Conservation (phyloP, 116 monocot genomes). For the Dioscorea cayenensis region DNA sequence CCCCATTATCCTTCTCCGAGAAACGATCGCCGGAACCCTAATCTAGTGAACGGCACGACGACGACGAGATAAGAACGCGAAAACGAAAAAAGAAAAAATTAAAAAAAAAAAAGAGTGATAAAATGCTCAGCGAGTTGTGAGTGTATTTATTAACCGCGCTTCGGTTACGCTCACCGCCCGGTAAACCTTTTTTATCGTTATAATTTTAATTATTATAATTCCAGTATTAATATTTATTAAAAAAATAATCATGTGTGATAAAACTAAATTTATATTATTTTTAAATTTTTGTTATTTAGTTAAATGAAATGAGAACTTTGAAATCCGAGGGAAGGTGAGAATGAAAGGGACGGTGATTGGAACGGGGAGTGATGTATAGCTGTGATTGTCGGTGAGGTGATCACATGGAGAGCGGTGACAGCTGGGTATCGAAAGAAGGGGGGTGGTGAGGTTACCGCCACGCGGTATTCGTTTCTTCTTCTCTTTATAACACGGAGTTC, state of each 20-base stretch:
- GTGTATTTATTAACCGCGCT: not conserved
- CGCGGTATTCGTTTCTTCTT: not conserved
- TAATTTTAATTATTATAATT: too few species aligned
- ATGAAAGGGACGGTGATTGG: not conserved
- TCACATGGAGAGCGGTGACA: not conserved
- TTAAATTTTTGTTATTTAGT: too few species aligned
- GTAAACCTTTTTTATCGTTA: not conserved
- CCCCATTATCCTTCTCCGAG: conserved; percentile 3
- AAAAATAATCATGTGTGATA: not conserved
- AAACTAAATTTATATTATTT: not conserved
- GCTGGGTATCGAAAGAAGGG: not conserved
- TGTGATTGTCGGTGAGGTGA: not conserved
- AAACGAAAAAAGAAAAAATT: not conserved
- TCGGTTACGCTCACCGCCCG: not conserved
- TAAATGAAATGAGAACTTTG: not conserved
- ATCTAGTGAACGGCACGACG: not conserved
- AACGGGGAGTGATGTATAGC: not conserved
- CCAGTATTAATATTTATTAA: too few species aligned
- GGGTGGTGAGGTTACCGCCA: not conserved
- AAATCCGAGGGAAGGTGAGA: not conserved
- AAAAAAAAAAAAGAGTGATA: not conserved
- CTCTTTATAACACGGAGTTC: not conserved
- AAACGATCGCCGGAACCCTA: too few species aligned
- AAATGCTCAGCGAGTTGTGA: not conserved
- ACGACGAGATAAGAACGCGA: not conserved